A percentile compares a stretch with the other conserved stretches of the same genome.
phyloP scores from a whole-genome alignment of 345 rosid species.

The Camelina neglecta region DNA sequence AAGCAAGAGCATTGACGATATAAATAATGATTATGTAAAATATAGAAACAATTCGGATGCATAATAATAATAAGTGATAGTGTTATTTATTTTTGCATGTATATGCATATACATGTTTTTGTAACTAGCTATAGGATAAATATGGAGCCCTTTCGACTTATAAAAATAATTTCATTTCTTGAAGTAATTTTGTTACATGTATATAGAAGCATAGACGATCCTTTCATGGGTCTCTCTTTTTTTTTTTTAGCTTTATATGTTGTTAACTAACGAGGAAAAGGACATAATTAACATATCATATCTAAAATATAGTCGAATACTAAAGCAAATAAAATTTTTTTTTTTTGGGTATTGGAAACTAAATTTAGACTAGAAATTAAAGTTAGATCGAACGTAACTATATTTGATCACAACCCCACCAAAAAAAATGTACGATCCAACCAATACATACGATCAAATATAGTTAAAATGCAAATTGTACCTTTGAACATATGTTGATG shows the following conservation, averaged over 20 bases:
- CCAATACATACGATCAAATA: no score
- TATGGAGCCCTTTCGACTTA: constrained; percentile 12
- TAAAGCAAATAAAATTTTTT: neutral
- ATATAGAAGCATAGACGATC: neutral
- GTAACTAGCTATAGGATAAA: constrained; percentile 4
- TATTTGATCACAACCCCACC: constrained; percentile 5
- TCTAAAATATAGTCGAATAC: neutral
- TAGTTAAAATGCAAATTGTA: neutral
- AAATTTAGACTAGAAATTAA: constrained; percentile 1
- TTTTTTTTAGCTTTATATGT: neutral
- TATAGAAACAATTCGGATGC: constrained; percentile 27
- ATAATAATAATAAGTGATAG: constrained; percentile 23
- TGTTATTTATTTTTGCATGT: constrained; percentile 32
- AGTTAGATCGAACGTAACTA: neutral
- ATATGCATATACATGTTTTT: constrained; percentile 8
- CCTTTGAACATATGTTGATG: neutral
- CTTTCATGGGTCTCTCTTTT: neutral
- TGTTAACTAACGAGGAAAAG: neutral
- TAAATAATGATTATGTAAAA: neutral
- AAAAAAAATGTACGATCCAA: no score
- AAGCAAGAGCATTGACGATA: constrained; percentile 61
- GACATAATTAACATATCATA: neutral
- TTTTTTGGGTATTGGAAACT: neutral
- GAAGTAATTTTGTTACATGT: neutral
- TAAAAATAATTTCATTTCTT: neutral